Percentiles rank a stretch among this genome's conserved stretches.
These are phyloP conservation scores for Acacia acuminata DNA, from an alignment of 306 rosid species.

Conservation along the genomic window DNA sequence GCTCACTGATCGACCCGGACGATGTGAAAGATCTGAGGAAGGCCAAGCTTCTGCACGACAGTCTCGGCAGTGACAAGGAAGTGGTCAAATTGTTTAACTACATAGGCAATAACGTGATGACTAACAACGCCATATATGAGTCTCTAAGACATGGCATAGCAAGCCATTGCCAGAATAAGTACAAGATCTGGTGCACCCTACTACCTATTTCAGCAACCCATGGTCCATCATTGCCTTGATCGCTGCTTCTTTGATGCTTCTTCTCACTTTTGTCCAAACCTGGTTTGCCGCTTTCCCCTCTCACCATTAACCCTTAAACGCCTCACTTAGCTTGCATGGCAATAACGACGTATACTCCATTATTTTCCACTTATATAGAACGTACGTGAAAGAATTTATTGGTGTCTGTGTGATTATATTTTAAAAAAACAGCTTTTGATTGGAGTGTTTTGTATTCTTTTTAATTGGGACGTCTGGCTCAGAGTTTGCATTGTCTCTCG, in stretches of 20 bases:
- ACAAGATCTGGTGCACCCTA: not conserved
- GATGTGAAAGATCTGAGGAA: not conserved
- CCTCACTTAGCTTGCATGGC: too few relatives aligned
- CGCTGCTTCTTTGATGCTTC: not conserved
- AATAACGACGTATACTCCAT: too few relatives aligned
- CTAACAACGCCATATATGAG: not conserved
- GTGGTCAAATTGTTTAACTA: not conserved
- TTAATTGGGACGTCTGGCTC: too few relatives aligned
- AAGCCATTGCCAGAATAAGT: not conserved
- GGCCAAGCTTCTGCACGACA: not conserved
- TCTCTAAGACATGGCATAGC: not conserved
- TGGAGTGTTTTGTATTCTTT: too few relatives aligned
- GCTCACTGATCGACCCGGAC: slow-evolving; percentile 24
- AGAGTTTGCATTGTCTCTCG: too few relatives aligned
- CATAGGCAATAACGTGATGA: not conserved
- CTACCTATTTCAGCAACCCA: not conserved
- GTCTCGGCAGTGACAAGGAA: not conserved
- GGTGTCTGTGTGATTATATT: too few relatives aligned
- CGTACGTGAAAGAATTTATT: too few relatives aligned
- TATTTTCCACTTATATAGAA: too few relatives aligned
- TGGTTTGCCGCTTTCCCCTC: not conserved
- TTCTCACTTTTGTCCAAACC: not conserved
- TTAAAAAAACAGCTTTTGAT: too few relatives aligned
- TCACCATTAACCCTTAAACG: too few relatives aligned
- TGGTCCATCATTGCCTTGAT: not conserved